Percentiles rank a stretch among this genome's conserved stretches.
phyloP scores from a whole-genome alignment of 257 asterid genomes.

The Solanum lignicaule region DNA sequence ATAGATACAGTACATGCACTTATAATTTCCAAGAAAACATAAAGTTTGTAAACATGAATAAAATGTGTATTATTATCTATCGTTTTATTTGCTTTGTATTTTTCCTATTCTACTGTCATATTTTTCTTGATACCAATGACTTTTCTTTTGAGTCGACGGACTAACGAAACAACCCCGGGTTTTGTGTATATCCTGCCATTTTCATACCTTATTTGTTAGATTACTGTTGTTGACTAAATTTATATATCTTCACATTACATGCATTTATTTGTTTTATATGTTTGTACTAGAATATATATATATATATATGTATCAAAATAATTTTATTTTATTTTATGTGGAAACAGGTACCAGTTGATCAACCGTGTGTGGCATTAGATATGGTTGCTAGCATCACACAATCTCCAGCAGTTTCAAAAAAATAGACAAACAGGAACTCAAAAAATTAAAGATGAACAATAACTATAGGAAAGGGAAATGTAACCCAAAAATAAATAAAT shows the following conservation, averaged over 20 bases:
- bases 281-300: not conserved
- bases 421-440: not conserved
- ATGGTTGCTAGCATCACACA: constrained; percentile 3
- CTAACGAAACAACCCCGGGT: rapidly evolving
- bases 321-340: not conserved
- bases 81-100: not conserved
- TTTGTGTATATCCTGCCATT: too few species aligned
- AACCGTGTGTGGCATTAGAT: constrained; percentile 26
- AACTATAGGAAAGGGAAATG: not conserved
- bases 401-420: constrained; percentile 2
- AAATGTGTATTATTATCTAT: not conserved
- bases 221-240: not conserved
- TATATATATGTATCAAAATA: not conserved
- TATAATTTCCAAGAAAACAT: not conserved
- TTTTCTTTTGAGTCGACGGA: too few species aligned
- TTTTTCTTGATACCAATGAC: not conserved
- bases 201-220: not conserved
- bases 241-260: not conserved
- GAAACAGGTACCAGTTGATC: constrained; percentile 38
- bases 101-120: too few species aligned
- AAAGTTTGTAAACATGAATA: not conserved
- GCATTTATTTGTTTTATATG: not conserved
- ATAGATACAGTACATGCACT: not conserved
- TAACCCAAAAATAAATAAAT: not conserved
- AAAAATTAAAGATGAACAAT: not conserved